A percentile compares a stretch with the other conserved stretches of the same genome.
Evolutionary conservation across 805 yeast species (phyloP).

Genomic region (Myxozyma vanderwaltii): DNA sequence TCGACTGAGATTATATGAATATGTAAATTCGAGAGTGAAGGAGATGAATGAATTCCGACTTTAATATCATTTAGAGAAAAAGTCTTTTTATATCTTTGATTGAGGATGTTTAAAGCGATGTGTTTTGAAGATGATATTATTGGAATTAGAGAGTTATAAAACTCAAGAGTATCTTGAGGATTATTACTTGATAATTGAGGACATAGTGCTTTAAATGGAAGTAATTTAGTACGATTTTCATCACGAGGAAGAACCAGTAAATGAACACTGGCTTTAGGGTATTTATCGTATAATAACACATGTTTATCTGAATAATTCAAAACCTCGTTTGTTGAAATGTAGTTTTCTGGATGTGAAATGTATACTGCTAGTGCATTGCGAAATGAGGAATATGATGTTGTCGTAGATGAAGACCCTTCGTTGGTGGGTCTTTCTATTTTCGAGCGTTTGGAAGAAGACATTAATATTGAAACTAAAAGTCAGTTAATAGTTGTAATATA

Average conservation of each 20-base stretch:
- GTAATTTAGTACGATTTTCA: slow-evolving; percentile 45
- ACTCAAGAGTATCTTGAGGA: slow-evolving; percentile 23
- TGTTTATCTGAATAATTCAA: slow-evolving; percentile 55
- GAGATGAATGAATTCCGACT: slow-evolving; percentile 70
- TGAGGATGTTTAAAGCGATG: slow-evolving; percentile 35
- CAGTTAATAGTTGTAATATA: too few species aligned
- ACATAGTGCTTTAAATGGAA: slow-evolving; percentile 57
- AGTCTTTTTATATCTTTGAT: slow-evolving; percentile 24
- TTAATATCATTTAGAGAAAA: slow-evolving; percentile 41
- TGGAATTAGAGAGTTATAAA: slow-evolving; percentile 39
- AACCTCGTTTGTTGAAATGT: slow-evolving; percentile 43
- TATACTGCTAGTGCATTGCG: slow-evolving; percentile 53
- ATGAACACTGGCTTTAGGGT: slow-evolving; percentile 66
- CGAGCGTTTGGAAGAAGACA: slow-evolving; percentile 4
- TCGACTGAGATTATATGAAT: slow-evolving; percentile 73
- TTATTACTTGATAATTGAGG: slow-evolving; percentile 33
- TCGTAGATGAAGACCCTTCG: background rate
- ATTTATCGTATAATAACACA: slow-evolving; percentile 60
- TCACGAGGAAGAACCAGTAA: slow-evolving; percentile 61
- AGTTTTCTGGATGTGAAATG: slow-evolving; percentile 50
- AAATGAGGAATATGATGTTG: slow-evolving; percentile 30
- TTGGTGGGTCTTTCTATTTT: background rate
- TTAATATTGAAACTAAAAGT: slow-evolving; percentile 1
- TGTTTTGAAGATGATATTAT: slow-evolving; percentile 48
- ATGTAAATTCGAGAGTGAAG: slow-evolving; percentile 70